Conservation (phyloP, 1,284 basidiomycete species). For the Puccinia polysora region DNA sequence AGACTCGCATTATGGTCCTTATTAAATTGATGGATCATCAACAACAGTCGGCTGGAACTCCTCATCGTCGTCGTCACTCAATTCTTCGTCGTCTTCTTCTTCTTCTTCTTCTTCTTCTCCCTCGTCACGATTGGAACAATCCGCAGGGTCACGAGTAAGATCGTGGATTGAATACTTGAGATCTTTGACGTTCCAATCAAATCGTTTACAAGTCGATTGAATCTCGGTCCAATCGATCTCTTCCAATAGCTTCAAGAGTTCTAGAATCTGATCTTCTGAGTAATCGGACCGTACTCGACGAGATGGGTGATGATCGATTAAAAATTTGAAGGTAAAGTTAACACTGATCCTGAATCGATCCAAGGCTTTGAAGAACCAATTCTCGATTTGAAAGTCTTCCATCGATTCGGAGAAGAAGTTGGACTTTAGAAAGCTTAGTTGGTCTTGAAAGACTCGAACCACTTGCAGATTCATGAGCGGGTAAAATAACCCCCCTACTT, state of each 20-base stretch:
- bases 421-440: slow-evolving; percentile 9
- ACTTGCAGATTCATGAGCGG: background rate
- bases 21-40: too few species aligned
- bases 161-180: background rate
- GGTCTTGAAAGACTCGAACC: background rate
- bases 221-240: slow-evolving; percentile 17
- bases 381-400: slow-evolving; percentile 41
- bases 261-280: background rate
- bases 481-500: slow-evolving; percentile 6
- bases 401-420: slow-evolving; percentile 35
- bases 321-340: background rate
- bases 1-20: too few species aligned
- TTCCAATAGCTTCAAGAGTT: slow-evolving; percentile 7
- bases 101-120: background rate
- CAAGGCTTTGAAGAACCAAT: slow-evolving; percentile 31
- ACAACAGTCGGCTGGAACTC: slow-evolving; percentile 15
- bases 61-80: slow-evolving; percentile 15
- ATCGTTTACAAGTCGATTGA: slow-evolving; percentile 19
- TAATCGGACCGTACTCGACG: too few species aligned
- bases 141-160: background rate
- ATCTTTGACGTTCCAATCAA: slow-evolving; percentile 41
- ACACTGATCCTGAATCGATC: slow-evolving; percentile 11
- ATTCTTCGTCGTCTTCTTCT: slow-evolving; percentile 18
- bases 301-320: background rate
- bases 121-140: background rate